A percentile compares a stretch with the other conserved stretches of the same genome.
These are phyloP conservation scores for Purpureocillium lavendulum DNA, from an alignment of 2,329 filamentous ascomycete genomes.

Conservation along the genomic window DNA sequence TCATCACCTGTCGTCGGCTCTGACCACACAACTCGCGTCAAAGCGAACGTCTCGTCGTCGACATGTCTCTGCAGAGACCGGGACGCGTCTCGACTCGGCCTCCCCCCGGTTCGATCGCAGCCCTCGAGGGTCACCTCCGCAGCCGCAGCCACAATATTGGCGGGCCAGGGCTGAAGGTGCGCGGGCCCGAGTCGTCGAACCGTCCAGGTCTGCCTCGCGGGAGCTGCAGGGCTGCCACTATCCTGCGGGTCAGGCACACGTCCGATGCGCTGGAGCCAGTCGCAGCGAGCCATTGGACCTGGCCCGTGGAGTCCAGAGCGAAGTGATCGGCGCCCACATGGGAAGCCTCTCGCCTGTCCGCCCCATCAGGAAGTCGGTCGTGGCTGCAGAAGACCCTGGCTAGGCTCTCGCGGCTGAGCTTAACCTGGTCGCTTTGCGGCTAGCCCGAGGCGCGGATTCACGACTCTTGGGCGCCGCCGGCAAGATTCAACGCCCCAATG, in stretches of 20 bases:
- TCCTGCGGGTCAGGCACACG: not conserved
- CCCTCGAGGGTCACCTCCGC: not conserved
- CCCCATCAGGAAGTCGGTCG: not conserved
- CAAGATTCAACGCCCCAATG: not conserved
- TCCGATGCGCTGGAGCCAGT: not conserved
- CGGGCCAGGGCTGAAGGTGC: not conserved
- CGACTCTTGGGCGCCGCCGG: not conserved
- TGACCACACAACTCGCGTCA: no score
- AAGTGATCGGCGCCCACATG: no score
- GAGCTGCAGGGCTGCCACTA: not conserved
- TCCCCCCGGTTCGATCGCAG: not conserved
- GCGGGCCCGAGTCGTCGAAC: no score
- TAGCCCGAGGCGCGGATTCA: not conserved
- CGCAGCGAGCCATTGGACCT: not conserved
- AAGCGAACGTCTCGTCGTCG: no score
- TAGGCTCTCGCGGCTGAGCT: constrained; percentile 1
- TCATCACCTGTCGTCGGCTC: not conserved
- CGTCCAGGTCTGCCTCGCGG: no score
- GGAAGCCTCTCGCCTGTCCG: not conserved
- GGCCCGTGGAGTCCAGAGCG: no score
- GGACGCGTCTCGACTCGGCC: no score
- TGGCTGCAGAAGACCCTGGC: constrained; percentile 1
- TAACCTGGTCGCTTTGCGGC: not conserved
- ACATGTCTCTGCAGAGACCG: no score
- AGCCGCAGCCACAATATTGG: not conserved